Evolutionary conservation across 2,329 filamentous ascomycete species (phyloP).

Genomic region (Aspergillus piperis): DNA sequence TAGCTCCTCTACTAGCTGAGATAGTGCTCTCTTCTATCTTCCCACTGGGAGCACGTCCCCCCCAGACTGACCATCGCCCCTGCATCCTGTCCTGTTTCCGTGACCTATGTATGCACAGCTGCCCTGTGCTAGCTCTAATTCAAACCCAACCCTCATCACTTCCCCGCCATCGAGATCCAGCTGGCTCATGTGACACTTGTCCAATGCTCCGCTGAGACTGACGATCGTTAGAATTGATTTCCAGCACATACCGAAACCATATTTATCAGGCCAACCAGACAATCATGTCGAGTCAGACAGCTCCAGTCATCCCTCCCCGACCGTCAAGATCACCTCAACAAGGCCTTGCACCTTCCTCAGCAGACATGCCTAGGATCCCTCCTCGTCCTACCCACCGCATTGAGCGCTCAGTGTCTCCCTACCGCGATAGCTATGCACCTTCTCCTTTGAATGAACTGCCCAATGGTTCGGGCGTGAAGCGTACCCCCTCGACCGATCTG

Average conservation of each 20-base stretch:
- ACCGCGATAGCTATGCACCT: constrained; percentile 75
- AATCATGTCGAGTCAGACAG: constrained; percentile 46
- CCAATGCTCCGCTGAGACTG: not conserved
- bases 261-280: constrained; percentile 11
- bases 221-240: constrained; percentile 1
- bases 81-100: not conserved
- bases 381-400: constrained; percentile 70
- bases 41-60: not conserved
- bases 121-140: constrained; percentile 8
- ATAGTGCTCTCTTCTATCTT: not conserved
- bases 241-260: constrained; percentile 3
- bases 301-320: constrained; percentile 63
- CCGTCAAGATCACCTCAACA: constrained; percentile 57
- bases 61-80: not conserved
- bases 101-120: constrained; percentile 10
- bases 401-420: constrained; percentile 76
- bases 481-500: constrained; percentile 38
- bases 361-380: constrained; percentile 70
- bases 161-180: not conserved
- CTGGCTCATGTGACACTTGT: not conserved
- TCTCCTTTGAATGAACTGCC: constrained; percentile 77
- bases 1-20: not conserved
- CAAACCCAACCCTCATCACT: not conserved
- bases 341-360: constrained; percentile 39
- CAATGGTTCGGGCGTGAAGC: constrained; percentile 44